phyloP scores from a whole-genome alignment of 306 rosid species.

The Benincasa hispida region DNA sequence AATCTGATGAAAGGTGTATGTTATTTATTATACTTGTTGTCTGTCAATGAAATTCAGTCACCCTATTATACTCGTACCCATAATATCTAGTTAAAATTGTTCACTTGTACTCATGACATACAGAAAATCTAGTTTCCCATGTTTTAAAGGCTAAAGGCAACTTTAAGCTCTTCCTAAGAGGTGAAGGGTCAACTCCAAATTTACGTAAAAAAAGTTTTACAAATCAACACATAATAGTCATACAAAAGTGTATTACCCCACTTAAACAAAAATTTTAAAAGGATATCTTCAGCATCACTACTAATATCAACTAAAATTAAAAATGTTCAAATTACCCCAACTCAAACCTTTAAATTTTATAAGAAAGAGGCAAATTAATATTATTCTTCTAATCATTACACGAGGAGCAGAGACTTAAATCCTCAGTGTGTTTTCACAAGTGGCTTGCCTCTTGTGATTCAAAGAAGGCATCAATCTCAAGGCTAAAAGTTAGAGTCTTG shows the following conservation, averaged over 20 bases:
- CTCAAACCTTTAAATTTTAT: neutral
- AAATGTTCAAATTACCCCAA: neutral
- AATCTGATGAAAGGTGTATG: neutral
- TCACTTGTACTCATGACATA: neutral
- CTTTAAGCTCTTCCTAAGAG: neutral
- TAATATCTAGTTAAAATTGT: neutral
- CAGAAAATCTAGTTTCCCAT: neutral
- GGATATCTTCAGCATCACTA: neutral
- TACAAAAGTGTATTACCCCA: neutral
- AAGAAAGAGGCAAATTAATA: neutral
- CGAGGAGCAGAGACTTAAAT: neutral
- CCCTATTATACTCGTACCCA: neutral
- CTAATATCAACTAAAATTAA: no score
- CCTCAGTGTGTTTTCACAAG: neutral
- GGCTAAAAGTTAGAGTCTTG: neutral
- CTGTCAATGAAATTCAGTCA: neutral
- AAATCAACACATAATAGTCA: neutral
- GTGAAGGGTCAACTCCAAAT: neutral
- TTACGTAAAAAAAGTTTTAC: no score
- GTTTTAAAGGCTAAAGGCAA: neutral
- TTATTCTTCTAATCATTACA: neutral
- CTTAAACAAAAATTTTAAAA: neutral
- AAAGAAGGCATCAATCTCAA: neutral
- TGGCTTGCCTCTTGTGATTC: neutral
- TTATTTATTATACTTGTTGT: neutral